Base-by-base conservation (phyloP, 176 grass and related monocot genomes). In the Guadua angustifolia region DNA sequence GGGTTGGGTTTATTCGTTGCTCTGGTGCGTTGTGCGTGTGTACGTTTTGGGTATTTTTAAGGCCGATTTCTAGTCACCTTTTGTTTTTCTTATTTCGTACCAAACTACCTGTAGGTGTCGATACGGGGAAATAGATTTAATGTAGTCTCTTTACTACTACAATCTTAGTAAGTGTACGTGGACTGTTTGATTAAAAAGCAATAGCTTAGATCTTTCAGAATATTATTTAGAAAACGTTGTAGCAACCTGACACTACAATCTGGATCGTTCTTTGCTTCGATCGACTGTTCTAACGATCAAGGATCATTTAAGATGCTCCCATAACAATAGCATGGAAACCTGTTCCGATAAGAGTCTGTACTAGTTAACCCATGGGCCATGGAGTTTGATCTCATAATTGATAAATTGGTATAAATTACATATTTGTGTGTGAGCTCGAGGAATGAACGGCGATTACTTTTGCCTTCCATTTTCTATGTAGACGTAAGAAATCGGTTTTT, bases 1-100 rank as follows among this genome's bases (percentile, higher is more conserved):
- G 49, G 53, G 18, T 38, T 21, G 55, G 32, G 4, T 25, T 35
- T 74, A 66, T 50, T 57, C 35, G 57, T 46, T 44, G 69, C 33
- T 71, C 8, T 50, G 38, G 45, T 57, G 77, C 18, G 36, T 62
- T 79, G 76, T 7, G 71, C 39, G 69, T 86, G 82, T 43, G 46
- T 14, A 35, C 25, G 40, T 69, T 24, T 18, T 44, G 4, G 21
- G 1, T 32, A 14, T 21, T 66, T 55, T 73, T 39, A 1, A 9
- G 60, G 59, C 18, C 17, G 16, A 66, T 84, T 61, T 17, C 0
- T 0, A 43, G 7, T 11, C 69, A 1, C 42, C 76, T 89, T 84
- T 84, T 58, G 26, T 51, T 2, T 80, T 79, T 66, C 49, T 47
- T 36, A 0, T 79, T 84, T 4, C 21, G 18, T 66, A 15, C n/a